These are phyloP conservation scores for Prunus yedoensis DNA, from an alignment of 331 rosid genomes.

Conservation along the genomic window DNA sequence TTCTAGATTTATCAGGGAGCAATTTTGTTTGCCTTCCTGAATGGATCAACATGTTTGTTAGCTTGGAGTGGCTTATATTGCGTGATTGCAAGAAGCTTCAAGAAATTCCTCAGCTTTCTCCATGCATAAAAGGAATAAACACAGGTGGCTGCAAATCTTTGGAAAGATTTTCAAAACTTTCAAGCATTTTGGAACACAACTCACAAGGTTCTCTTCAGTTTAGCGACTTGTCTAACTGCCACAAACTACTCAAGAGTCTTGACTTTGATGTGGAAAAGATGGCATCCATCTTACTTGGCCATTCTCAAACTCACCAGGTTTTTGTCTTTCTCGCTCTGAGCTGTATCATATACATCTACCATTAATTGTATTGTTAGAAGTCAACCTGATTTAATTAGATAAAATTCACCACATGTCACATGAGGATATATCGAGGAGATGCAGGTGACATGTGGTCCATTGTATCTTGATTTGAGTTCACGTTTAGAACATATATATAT, in stretches of 20 bases:
- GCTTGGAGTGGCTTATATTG: constrained; percentile 3
- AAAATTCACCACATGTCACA: no score
- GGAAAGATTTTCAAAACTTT: neutral
- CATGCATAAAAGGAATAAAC: neutral
- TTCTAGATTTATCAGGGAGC: constrained; percentile 5
- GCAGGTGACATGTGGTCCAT: no score
- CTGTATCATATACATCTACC: no score
- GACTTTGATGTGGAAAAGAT: constrained; percentile 1
- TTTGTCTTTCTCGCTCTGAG: no score
- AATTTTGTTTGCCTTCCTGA: constrained; percentile 9
- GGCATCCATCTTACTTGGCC: neutral
- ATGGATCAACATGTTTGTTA: constrained; percentile 2
- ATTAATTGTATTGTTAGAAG: no score
- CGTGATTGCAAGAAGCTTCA: constrained; percentile 1
- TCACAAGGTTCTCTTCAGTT: neutral
- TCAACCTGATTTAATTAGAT: no score
- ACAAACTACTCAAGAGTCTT: constrained; percentile 7
- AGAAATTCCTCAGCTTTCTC: constrained; percentile 14
- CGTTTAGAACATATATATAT: no score
- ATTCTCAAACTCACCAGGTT: neutral
- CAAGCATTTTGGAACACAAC: neutral
- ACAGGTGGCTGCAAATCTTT: constrained; percentile 8
- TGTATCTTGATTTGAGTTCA: no score
- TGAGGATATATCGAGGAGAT: no score
- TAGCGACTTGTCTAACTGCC: neutral